Percentiles rank a stretch among this genome's conserved stretches.
These are phyloP conservation scores for Rubia yunnanensis DNA, from an alignment of 257 asterid genomes.

Conservation along the genomic window DNA sequence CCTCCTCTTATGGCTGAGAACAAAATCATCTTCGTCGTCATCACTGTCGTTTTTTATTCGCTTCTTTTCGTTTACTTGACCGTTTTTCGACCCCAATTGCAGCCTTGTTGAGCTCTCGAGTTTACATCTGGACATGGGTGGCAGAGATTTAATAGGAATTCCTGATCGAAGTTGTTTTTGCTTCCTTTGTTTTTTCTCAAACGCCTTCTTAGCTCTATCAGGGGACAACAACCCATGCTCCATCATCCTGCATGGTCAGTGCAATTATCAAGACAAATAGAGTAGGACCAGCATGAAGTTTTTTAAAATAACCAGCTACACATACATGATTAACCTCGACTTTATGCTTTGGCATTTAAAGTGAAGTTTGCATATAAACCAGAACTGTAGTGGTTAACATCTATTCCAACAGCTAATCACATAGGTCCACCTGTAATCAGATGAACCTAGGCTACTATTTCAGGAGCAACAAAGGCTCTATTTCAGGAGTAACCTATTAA, in stretches of 20 bases:
- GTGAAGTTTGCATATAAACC: no score
- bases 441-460: no score
- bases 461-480: no score
- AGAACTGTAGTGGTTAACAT: no score
- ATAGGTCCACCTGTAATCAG: no score
- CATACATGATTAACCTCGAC: neutral
- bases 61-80: slow-evolving; percentile 56
- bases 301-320: neutral
- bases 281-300: neutral
- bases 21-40: slow-evolving; percentile 40
- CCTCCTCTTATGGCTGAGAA: slow-evolving; percentile 58
- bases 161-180: slow-evolving; percentile 63
- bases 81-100: slow-evolving; percentile 42
- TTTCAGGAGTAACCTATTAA: neutral
- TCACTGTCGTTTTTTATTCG: slow-evolving; percentile 30
- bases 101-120: slow-evolving; percentile 53
- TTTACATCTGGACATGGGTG: slow-evolving; percentile 30
- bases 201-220: slow-evolving; percentile 65
- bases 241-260: slow-evolving; percentile 54
- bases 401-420: no score
- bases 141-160: slow-evolving; percentile 61
- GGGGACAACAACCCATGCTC: slow-evolving; percentile 83
- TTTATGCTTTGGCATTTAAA: no score
- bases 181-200: slow-evolving; percentile 80
- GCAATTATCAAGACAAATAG: neutral